phyloP scores from a whole-genome alignment of 345 rosid genomes.

The Raphanus raphanistrum region DNA sequence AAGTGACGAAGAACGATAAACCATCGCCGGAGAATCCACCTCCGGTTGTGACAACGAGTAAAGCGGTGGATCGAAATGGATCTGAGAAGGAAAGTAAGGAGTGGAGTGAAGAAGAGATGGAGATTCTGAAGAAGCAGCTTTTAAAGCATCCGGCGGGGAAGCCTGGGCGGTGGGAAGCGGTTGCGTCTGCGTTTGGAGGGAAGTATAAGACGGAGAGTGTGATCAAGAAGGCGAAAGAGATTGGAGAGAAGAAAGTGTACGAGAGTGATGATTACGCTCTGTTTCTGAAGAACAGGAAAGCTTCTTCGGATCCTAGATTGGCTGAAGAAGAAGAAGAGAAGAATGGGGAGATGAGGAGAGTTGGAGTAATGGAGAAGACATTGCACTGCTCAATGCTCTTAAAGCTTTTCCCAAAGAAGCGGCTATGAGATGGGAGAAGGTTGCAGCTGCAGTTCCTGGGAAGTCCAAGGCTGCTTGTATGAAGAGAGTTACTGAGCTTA shows the following conservation, averaged over 20 bases:
- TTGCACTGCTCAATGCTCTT: slow-evolving; percentile 86
- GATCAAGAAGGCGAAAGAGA: slow-evolving; percentile 75
- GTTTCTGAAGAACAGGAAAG: slow-evolving; percentile 86
- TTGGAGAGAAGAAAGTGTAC: slow-evolving; percentile 65
- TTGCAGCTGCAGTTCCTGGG: slow-evolving; percentile 83
- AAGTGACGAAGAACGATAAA: slow-evolving; percentile 40
- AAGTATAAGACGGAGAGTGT: slow-evolving; percentile 66
- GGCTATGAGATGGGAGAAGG: slow-evolving; percentile 95
- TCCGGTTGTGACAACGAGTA: slow-evolving; percentile 13
- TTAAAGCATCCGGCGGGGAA: slow-evolving; percentile 81
- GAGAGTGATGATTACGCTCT: slow-evolving; percentile 67
- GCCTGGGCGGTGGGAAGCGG: slow-evolving; percentile 80
- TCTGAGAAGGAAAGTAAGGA: slow-evolving; percentile 45
- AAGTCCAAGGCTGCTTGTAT: slow-evolving; percentile 78
- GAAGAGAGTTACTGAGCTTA: slow-evolving; percentile 82
- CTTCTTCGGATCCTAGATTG: slow-evolving; percentile 53
- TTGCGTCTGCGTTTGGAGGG: slow-evolving; percentile 72
- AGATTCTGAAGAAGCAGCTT: slow-evolving; percentile 75
- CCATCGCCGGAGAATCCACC: slow-evolving; percentile 8
- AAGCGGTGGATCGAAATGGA: slow-evolving; percentile 34
- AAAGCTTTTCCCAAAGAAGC: slow-evolving; percentile 78
- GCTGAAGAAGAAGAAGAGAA: slow-evolving; percentile 28
- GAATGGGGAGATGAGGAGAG: slow-evolving; percentile 26
- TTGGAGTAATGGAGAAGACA: slow-evolving; percentile 79
- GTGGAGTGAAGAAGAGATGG: slow-evolving; percentile 78